Percentiles rank a stretch among this genome's conserved stretches.
phyloP scores from a whole-genome alignment of 805 yeast species.

The Yamadazyma nakazawae region DNA sequence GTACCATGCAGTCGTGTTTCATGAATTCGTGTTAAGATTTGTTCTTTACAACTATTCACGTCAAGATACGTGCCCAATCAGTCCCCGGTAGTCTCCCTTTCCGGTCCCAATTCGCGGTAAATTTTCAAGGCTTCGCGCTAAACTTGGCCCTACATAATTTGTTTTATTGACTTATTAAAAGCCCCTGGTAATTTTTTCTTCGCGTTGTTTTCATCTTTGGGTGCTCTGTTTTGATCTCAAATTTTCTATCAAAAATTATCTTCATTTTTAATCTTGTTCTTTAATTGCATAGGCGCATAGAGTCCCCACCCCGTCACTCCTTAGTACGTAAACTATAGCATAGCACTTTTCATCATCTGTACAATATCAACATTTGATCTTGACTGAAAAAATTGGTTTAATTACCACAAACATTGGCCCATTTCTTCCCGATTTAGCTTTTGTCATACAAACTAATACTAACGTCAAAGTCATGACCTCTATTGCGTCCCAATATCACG shows the following conservation, averaged over 20 bases:
- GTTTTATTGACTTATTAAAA: too few relatives aligned
- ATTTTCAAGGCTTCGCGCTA: background rate
- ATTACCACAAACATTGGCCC: too few relatives aligned
- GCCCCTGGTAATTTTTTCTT: background rate
- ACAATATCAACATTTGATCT: too few relatives aligned
- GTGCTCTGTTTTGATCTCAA: constrained; percentile 5
- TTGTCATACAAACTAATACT: background rate
- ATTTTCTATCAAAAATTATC: background rate
- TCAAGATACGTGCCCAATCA: too few relatives aligned
- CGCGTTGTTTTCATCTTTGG: constrained; percentile 3
- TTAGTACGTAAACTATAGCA: background rate
- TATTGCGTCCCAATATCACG: constrained; percentile 3
- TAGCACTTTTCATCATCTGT: too few relatives aligned
- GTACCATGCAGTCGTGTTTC: background rate
- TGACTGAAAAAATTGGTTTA: too few relatives aligned
- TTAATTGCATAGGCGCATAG: background rate
- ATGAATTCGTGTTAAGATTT: too few relatives aligned
- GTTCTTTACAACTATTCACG: too few relatives aligned
- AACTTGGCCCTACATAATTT: background rate
- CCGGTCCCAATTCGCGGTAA: background rate
- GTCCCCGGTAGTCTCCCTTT: too few relatives aligned
- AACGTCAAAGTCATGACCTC: constrained; percentile 5
- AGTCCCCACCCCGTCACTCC: background rate
- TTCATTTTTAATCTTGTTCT: background rate
- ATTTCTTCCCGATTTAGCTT: too few relatives aligned